phyloP scores from a whole-genome alignment of 202 grass and related monocot species.

The Panicum hallii region DNA sequence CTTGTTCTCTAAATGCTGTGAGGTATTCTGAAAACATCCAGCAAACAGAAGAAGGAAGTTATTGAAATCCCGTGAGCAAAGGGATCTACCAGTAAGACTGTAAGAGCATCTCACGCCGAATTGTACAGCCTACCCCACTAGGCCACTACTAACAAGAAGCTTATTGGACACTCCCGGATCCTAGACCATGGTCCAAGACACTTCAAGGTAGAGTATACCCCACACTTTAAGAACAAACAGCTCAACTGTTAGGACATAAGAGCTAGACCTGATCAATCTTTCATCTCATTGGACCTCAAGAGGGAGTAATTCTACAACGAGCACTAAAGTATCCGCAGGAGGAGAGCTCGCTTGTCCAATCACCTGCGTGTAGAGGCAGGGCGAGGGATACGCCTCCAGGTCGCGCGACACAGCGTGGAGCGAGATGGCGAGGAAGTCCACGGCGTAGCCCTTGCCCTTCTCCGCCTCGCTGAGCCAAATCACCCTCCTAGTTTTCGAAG shows the following conservation, averaged over 20 bases:
- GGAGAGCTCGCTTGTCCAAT: slow-evolving; percentile 19
- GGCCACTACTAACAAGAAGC: not conserved
- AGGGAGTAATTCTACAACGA: not conserved
- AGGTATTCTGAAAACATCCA: not conserved
- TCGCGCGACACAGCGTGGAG: slow-evolving; percentile 94
- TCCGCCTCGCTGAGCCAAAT: slow-evolving; percentile 86
- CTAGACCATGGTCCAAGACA: not conserved
- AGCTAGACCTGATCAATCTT: not conserved
- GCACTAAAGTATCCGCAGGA: not conserved
- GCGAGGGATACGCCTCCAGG: slow-evolving; percentile 75
- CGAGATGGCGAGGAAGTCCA: slow-evolving; percentile 78
- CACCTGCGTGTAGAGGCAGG: slow-evolving; percentile 95
- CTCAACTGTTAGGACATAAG: slow-evolving; percentile 3
- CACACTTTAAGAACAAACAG: not conserved
- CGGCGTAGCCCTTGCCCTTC: slow-evolving; percentile 70
- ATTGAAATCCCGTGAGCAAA: not conserved
- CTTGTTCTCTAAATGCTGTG: not conserved
- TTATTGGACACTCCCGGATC: not conserved
- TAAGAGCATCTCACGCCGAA: slow-evolving; percentile 5
- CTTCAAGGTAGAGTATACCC: slow-evolving; percentile 13
- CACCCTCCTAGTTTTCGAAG: slow-evolving; percentile 63
- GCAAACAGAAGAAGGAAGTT: not conserved
- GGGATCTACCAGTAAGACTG: not conserved
- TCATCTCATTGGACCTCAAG: not conserved
- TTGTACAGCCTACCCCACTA: slow-evolving; percentile 1